Conservation (phyloP, 192 early-diverging fungal genomes). For the Gonapodya sp. region DNA sequence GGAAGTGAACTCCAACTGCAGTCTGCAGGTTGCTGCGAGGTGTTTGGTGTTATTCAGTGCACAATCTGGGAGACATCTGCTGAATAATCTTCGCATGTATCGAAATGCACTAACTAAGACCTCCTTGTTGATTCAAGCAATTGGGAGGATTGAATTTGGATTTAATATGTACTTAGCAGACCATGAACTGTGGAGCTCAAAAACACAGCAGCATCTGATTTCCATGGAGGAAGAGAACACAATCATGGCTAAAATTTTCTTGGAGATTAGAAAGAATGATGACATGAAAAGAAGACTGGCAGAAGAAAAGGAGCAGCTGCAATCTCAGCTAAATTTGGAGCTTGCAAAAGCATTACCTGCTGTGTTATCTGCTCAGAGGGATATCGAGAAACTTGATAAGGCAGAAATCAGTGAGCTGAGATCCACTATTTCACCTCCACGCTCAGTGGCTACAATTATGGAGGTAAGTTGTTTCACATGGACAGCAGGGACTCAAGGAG, state of each 20-base stretch:
- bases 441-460: neutral
- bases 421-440: neutral
- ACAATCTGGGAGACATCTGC: neutral
- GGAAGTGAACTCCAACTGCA: neutral
- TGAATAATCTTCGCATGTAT: neutral
- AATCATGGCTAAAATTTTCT: neutral
- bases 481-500: no score
- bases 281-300: neutral
- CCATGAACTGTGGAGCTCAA: neutral
- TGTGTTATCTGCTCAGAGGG: neutral
- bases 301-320: neutral
- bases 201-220: neutral
- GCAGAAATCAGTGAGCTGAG: neutral
- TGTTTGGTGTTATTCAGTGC: neutral
- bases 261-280: neutral
- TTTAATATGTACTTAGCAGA: neutral
- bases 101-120: neutral
- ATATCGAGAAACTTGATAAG: neutral
- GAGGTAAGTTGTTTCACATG: neutral
- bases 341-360: conserved; percentile 1
- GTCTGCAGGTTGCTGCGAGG: neutral
- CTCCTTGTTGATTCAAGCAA: neutral
- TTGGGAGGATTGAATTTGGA: neutral
- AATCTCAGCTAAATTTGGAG: neutral
- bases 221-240: neutral